Base-by-base conservation (phyloP, 2,329 filamentous ascomycete species). In the Didymella lethalis region DNA sequence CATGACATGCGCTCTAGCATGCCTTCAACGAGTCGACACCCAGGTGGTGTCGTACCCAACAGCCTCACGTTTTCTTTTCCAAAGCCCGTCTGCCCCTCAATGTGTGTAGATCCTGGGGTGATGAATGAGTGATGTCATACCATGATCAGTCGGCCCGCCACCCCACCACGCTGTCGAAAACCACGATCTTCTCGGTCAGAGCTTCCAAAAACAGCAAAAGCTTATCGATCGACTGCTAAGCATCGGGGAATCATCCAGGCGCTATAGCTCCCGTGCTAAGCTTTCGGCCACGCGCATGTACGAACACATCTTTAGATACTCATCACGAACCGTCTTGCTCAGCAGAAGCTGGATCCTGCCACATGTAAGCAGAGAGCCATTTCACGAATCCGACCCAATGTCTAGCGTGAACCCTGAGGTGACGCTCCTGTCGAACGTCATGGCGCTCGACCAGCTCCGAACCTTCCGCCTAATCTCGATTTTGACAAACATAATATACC, bases 111-210 rank as follows among this genome's bases (percentile, higher is more conserved):
- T 48, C 40, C 26, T 59, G 50, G 25, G 25, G 1, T 32, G 12
- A 32, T 32, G 48, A 54, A 32, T 32, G 48, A 54, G 49, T 59
- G 50, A 59, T 38, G 56, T 59, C 50, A 59, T 50, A 18, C n/a
- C 16, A 7, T n/a, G 32, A 36, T 36, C 32, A 36, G n/a, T 34
- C n/a, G 50, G 40, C 50, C 50, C 56, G 26, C 56, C 31, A 49
- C 36, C 45, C 50, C 49, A 48, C 45, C 55, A 32, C 4, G 14
- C 26, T 20, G 47, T 11, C 48, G 40, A 49, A 46, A 38, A 53
- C 49, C 49, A 49, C 45, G 55, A 58, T 58, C 25, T 10, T 28
- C 20, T 53, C 36, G 55, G 36, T 44, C 48, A 31, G 14, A 43
- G 28, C 16, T 53, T 45, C 55, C 55, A 34, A 32, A 44, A 54